A percentile compares a stretch with the other conserved stretches of the same genome.
Conservation (phyloP, 345 rosid genomes). For the Garcia nutans region DNA sequence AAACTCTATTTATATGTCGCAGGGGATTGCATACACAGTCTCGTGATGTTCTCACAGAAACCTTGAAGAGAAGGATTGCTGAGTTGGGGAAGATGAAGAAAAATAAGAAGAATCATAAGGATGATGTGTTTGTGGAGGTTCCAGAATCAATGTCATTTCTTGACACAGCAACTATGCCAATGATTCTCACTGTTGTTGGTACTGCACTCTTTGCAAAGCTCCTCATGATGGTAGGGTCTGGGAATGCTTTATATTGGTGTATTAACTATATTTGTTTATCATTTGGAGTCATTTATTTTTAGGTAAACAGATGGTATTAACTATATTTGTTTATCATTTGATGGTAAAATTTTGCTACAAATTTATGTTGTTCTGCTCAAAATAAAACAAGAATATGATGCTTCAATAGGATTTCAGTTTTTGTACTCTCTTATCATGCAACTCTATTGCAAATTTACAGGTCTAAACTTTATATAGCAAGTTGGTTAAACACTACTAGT, state of each 20-base stretch:
- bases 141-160: constrained; percentile 64
- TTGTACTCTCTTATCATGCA: not conserved
- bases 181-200: constrained; percentile 65
- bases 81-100: constrained; percentile 55
- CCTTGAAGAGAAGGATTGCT: constrained; percentile 50
- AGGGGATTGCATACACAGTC: constrained; percentile 47
- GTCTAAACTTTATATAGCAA: not conserved
- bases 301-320: too few species aligned
- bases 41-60: constrained; percentile 50
- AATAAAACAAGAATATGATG: not conserved
- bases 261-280: too few species aligned
- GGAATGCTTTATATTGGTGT: not conserved
- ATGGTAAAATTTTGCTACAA: not conserved
- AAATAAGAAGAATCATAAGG: constrained; percentile 44
- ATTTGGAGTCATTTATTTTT: not conserved
- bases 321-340: too few species aligned
- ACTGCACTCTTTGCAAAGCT: constrained; percentile 70
- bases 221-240: constrained; percentile 71
- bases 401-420: not conserved
- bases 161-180: constrained; percentile 78
- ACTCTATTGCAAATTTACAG: not conserved
- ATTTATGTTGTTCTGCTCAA: not conserved
- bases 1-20: constrained; percentile 24
- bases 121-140: constrained; percentile 68
- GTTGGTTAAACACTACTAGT: not conserved